These are phyloP conservation scores for Mycena latifolia DNA, from an alignment of 768 basidiomycete species.

Conservation along the genomic window DNA sequence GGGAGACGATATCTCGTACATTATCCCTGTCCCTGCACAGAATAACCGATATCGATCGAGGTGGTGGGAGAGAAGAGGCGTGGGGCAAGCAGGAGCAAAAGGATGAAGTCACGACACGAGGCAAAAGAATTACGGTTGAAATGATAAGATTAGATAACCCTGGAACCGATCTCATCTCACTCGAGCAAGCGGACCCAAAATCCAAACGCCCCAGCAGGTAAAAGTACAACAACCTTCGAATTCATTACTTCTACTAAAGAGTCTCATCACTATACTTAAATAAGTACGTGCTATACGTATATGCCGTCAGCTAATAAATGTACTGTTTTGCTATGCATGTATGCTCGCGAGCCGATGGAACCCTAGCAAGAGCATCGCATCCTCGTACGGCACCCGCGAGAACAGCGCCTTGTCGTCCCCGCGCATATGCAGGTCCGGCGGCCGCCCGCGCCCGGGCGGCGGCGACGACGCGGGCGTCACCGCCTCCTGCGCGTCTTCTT, in stretches of 20 bases:
- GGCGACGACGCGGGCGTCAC: conserved; percentile 31
- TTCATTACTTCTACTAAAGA: conserved; percentile 2
- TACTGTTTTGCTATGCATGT: too few species aligned
- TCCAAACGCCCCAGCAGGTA: not conserved
- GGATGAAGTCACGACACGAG: too few species aligned
- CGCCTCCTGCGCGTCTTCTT: conserved; percentile 36
- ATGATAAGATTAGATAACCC: conserved; percentile 10
- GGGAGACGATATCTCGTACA: conserved; percentile 28
- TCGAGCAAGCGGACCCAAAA: too few species aligned
- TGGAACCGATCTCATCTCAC: too few species aligned
- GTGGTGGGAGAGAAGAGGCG: not conserved
- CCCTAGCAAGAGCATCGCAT: conserved; percentile 78
- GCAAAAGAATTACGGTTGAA: too few species aligned
- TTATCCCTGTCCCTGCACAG: not conserved
- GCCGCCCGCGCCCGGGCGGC: conserved; percentile 45
- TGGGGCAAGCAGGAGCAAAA: too few species aligned
- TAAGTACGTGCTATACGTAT: too few species aligned
- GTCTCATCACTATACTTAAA: too few species aligned
- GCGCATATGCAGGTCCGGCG: conserved; percentile 56
- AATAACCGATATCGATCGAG: not conserved
- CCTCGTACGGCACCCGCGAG: conserved; percentile 75
- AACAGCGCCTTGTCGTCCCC: conserved; percentile 58
- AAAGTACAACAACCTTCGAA: conserved; percentile 18
- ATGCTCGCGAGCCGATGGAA: conserved; percentile 67
- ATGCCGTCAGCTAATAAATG: too few species aligned